A percentile compares a stretch with the other conserved stretches of the same genome.
phyloP scores from a whole-genome alignment of 2,329 filamentous ascomycete genomes.

The Apiospora phragmitis region DNA sequence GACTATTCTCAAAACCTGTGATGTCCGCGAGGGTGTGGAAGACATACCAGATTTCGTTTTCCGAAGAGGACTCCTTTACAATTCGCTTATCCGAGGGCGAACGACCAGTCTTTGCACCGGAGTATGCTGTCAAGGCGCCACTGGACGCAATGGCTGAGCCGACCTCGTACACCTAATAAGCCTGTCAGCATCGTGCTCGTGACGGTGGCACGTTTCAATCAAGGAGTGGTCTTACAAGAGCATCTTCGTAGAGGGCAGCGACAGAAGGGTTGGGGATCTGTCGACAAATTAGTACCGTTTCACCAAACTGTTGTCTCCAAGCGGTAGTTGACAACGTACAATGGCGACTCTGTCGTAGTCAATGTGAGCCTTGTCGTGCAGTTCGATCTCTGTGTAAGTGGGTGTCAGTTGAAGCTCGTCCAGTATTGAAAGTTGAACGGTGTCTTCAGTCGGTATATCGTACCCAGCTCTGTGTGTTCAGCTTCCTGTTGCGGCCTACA shows the following conservation, averaged over 20 bases:
- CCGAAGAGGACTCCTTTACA: conserved; percentile 85
- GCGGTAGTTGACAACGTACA: conserved; percentile 58
- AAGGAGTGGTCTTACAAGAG: conserved; percentile 59
- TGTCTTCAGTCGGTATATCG: conserved; percentile 21
- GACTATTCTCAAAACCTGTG: conserved; percentile 28
- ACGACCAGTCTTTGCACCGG: conserved; percentile 94
- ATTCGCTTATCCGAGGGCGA: conserved; percentile 97
- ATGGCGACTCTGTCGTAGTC: conserved; percentile 99
- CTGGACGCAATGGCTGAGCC: conserved; percentile 96
- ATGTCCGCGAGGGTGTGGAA: background rate
- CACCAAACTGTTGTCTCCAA: background rate
- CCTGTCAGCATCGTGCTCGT: conserved; percentile 20
- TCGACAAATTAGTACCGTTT: conserved; percentile 22
- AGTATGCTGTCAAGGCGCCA: conserved; percentile 95
- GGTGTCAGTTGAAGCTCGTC: conserved; percentile 17
- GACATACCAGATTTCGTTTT: conserved; percentile 81
- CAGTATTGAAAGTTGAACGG: conserved; percentile 1
- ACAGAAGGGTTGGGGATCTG: conserved; percentile 90
- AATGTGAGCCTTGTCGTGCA: conserved; percentile 97
- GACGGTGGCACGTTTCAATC: conserved; percentile 15
- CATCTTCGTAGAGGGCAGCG: conserved; percentile 97
- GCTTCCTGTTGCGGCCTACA: conserved; percentile 64
- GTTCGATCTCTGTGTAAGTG: conserved; percentile 70
- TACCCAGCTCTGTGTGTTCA: conserved; percentile 90
- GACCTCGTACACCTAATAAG: conserved; percentile 73